phyloP scores from a whole-genome alignment of 1,284 basidiomycete genomes.

The Boletus smithii region DNA sequence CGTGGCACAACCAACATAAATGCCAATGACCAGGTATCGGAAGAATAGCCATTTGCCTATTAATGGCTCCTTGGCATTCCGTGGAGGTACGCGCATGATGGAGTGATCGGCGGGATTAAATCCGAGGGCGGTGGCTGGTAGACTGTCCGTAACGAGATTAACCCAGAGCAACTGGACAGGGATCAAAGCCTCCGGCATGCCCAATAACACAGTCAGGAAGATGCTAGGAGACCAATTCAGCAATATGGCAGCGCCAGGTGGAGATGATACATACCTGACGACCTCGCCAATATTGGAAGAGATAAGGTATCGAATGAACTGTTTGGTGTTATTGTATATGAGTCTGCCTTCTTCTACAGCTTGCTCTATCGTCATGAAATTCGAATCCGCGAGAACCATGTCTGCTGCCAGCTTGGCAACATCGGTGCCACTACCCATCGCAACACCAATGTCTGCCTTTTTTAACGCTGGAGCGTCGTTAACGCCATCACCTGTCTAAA shows the following conservation, averaged over 20 bases:
- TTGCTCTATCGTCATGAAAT: slow-evolving; percentile 89
- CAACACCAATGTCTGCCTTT: slow-evolving; percentile 96
- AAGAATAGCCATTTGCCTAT: slow-evolving; percentile 94
- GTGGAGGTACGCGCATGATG: slow-evolving; percentile 92
- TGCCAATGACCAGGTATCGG: slow-evolving; percentile 90
- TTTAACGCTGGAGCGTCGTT: slow-evolving; percentile 97
- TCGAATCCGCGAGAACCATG: slow-evolving; percentile 89
- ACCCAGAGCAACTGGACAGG: slow-evolving; percentile 98
- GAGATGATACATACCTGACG: slow-evolving; percentile 55
- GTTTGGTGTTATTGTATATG: slow-evolving; percentile 99
- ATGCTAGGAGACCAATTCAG: slow-evolving; percentile 52
- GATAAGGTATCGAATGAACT: slow-evolving; percentile 93
- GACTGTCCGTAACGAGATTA: slow-evolving; percentile 92
- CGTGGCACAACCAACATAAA: slow-evolving; percentile 92
- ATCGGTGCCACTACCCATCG: slow-evolving; percentile 99
- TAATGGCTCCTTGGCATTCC: slow-evolving; percentile 85
- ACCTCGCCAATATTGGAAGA: slow-evolving; percentile 99
- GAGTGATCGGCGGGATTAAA: slow-evolving; percentile 97
- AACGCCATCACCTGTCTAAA: slow-evolving; percentile 88
- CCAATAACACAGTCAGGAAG: slow-evolving; percentile 93
- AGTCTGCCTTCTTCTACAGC: slow-evolving; percentile 96
- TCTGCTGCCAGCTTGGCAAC: slow-evolving; percentile 98
- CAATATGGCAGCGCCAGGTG: background rate
- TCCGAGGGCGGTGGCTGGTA: slow-evolving; percentile 96
- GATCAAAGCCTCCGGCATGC: slow-evolving; percentile 98